Percentiles rank a stretch among this genome's conserved stretches.
These are phyloP conservation scores for Thalia dealbata DNA, from an alignment of 176 grass and related monocot species.

Conservation along the genomic window DNA sequence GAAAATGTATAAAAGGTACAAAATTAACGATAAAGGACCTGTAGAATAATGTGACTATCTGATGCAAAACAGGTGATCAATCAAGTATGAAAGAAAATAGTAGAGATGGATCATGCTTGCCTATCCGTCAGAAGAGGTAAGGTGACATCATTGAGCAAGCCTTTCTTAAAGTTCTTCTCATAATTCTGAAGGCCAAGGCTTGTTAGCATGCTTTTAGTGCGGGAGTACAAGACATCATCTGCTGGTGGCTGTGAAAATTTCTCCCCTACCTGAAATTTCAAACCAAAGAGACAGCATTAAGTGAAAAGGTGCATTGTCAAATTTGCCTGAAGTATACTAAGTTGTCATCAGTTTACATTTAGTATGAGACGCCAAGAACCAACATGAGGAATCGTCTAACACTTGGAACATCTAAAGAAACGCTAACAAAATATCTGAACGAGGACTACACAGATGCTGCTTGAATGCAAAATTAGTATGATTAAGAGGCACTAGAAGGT, in stretches of 20 bases:
- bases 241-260: conserved; percentile 60
- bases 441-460: no score
- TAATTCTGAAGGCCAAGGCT: conserved; percentile 88
- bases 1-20: conserved; percentile 1
- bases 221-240: conserved; percentile 70
- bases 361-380: neutral
- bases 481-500: no score
- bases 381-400: neutral
- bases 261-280: conserved; percentile 60
- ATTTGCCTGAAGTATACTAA: neutral
- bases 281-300: neutral
- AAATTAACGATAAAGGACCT: neutral
- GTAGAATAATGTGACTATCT: neutral
- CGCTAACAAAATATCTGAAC: no score
- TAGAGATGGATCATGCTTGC: conserved; percentile 19
- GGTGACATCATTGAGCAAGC: conserved; percentile 78
- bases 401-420: no score
- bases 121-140: conserved; percentile 83
- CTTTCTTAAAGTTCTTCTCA: conserved; percentile 96
- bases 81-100: neutral
- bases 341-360: neutral
- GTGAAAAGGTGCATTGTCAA: neutral
- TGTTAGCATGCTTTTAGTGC: conserved; percentile 59
- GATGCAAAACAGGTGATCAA: neutral
- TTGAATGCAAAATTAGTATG: no score